Base-by-base conservation (phyloP, 2,329 filamentous ascomycete species). In the Talaromyces sp. region DNA sequence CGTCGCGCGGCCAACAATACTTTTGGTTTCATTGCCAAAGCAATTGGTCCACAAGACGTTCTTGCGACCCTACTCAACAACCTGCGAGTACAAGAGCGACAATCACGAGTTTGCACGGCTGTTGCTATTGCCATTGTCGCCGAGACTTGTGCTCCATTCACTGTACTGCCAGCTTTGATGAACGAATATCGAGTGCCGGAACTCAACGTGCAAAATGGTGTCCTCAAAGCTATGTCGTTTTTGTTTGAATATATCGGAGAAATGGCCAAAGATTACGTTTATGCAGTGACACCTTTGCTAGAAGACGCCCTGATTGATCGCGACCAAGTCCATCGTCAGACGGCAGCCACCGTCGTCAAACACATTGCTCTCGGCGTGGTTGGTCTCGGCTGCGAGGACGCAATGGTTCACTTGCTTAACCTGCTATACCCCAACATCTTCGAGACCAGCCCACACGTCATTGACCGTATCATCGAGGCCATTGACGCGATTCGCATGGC, bases 261-360 rank as follows among this genome's bases (percentile, higher is more conserved):
- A 75, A 97, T 99, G 94, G 91, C 91, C 63, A 99, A 97, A 77
- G 94, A 99, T 75, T 99, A 99, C 72, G 94, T 99, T 70, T 99
- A 99, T 70, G 94, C 95, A 17, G 92, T 99, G 35, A 97, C 92
- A 2, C 94, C 94, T 6, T 80, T 99, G 9, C 86, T 99, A 1
- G 94, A 99, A 71, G 94, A 99, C 70, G 94, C 95, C 2, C 86
- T 99, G 61, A 97, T 97, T 75, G 94, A 99, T 74, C 88, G 94
- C 61, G 94, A 99, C 73, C 94, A 99, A 77, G 94, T 99, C 1
- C 94, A 99, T 77, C 87, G 94, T 28, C 94, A 99, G 74, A 99
- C 94, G 1, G 94, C 94, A 1, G 94, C 94, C 25, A 91, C 88
- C 1, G 94, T 97, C 1, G 94, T 99, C 74, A 99, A 99, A 79